A percentile compares a stretch with the other conserved stretches of the same genome.
Evolutionary conservation across 2,329 filamentous ascomycete genomes (phyloP).

Genomic region (Myriosclerotinia duriaeana): DNA sequence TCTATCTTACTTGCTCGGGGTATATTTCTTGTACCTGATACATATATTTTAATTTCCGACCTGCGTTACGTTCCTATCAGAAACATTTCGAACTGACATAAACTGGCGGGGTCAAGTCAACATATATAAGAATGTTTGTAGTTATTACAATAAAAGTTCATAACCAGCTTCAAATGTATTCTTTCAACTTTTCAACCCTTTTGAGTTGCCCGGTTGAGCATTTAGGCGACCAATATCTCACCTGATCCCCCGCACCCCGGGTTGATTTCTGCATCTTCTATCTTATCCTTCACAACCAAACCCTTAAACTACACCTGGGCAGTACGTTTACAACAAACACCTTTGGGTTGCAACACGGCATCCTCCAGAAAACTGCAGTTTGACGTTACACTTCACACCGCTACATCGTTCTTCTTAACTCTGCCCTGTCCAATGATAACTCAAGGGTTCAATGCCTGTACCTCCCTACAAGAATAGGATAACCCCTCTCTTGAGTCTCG

Average conservation of each 20-base stretch:
- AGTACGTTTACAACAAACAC: not conserved
- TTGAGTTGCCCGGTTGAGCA: not conserved
- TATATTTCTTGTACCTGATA: no score
- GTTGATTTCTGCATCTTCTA: not conserved
- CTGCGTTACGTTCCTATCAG: no score
- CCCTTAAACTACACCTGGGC: not conserved
- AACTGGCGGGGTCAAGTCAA: no score
- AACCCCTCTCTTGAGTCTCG: not conserved
- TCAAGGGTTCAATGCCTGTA: not conserved
- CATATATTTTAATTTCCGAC: no score
- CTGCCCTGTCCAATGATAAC: not conserved
- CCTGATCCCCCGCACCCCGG: not conserved
- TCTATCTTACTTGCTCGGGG: no score
- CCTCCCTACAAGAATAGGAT: not conserved
- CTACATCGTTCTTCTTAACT: not conserved
- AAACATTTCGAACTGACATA: no score
- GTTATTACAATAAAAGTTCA: no score
- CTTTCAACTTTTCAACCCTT: not conserved
- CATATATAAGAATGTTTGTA: no score
- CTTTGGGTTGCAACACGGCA: not conserved
- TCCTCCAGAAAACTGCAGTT: not conserved
- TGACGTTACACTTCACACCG: slow-evolving; percentile 4
- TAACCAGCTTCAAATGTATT: not conserved
- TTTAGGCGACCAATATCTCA: slow-evolving; percentile 5
- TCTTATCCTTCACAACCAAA: not conserved